These are phyloP conservation scores for Penicillium corylophilum DNA, from an alignment of 2,329 filamentous ascomycete genomes.

Conservation along the genomic window DNA sequence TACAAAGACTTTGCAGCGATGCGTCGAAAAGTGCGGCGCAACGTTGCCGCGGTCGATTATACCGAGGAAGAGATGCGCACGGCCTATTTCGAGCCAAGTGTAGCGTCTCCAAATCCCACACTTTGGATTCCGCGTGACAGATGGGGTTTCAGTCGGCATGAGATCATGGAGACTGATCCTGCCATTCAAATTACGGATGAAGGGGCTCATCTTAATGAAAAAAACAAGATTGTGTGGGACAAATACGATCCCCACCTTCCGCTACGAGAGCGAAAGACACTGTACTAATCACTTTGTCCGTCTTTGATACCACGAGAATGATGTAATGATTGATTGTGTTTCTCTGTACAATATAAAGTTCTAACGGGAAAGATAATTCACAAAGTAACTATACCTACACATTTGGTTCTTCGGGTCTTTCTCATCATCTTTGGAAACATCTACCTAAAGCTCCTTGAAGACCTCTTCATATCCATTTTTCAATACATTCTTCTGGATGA, in stretches of 20 bases:
- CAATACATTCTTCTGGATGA: no score
- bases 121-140: slow-evolving; percentile 80
- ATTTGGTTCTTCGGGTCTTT: no score
- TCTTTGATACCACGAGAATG: not conserved
- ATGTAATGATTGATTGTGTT: not conserved
- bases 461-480: no score
- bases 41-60: slow-evolving; percentile 59
- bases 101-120: slow-evolving; percentile 61
- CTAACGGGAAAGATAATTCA: no score
- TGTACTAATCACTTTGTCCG: slow-evolving; percentile 40
- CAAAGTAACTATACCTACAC: no score
- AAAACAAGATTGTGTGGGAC: slow-evolving; percentile 65
- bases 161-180: slow-evolving; percentile 68
- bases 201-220: slow-evolving; percentile 67
- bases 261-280: slow-evolving; percentile 54
- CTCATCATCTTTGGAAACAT: no score
- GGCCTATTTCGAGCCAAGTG: slow-evolving; percentile 72
- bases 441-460: no score
- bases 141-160: slow-evolving; percentile 71
- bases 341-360: slow-evolving; percentile 6
- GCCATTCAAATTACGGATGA: slow-evolving; percentile 79
- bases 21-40: slow-evolving; percentile 65
- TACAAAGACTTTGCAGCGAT: slow-evolving; percentile 73
- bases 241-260: slow-evolving; percentile 57
- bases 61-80: slow-evolving; percentile 59